Percentiles rank a stretch among this genome's conserved stretches.
Evolutionary conservation across 1,284 basidiomycete genomes (phyloP).

Genomic region (Marasmius sp.): DNA sequence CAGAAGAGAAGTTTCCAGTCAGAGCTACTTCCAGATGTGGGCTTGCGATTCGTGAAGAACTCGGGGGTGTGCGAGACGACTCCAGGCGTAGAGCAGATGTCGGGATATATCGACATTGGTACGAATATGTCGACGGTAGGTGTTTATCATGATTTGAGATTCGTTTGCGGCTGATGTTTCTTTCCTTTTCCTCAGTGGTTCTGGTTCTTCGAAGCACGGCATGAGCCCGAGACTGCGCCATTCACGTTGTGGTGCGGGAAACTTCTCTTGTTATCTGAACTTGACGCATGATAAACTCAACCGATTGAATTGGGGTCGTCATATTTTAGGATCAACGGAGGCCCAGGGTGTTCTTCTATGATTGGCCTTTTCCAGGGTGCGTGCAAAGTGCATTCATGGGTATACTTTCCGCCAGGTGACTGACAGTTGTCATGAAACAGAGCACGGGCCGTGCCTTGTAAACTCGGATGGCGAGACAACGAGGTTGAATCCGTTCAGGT

Average conservation of each 20-base stretch:
- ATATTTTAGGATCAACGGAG: conserved; percentile 52
- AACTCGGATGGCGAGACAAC: conserved; percentile 53
- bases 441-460: conserved; percentile 63
- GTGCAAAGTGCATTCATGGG: neutral
- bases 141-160: neutral
- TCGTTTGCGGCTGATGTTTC: conserved; percentile 4
- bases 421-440: conserved; percentile 25
- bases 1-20: conserved; percentile 27
- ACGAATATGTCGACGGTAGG: conserved; percentile 61
- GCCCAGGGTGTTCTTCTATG: conserved; percentile 40
- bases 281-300: conserved; percentile 6
- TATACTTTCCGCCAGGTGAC: no score
- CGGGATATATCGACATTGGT: conserved; percentile 66
- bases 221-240: conserved; percentile 58
- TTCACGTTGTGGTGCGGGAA: conserved; percentile 59
- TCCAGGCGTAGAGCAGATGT: conserved; percentile 63
- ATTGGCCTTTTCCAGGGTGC: conserved; percentile 61
- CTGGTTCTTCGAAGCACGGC: conserved; percentile 70
- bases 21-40: conserved; percentile 24
- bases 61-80: conserved; percentile 76
- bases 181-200: conserved; percentile 49
- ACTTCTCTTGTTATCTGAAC: neutral
- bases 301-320: neutral
- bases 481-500: conserved; percentile 55
- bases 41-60: conserved; percentile 54